Percentiles rank a stretch among this genome's conserved stretches.
phyloP scores from a whole-genome alignment of 345 rosid species.

The Tarenaya hassleriana region DNA sequence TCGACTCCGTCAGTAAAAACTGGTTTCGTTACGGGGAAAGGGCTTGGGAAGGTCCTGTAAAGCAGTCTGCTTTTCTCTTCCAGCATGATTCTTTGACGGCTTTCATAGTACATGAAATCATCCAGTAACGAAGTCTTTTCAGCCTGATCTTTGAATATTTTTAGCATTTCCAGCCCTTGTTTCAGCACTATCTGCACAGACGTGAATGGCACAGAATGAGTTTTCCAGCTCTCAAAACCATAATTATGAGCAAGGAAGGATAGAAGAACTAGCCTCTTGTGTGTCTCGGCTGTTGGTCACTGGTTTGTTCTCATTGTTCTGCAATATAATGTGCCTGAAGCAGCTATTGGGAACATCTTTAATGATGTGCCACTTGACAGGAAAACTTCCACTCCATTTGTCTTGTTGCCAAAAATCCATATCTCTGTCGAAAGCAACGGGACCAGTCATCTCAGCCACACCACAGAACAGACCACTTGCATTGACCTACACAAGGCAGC shows the following conservation, averaged over 20 bases:
- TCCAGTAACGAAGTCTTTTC: constrained; percentile 68
- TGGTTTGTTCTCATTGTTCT: constrained; percentile 91
- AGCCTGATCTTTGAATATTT: constrained; percentile 52
- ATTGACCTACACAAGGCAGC: constrained; percentile 57
- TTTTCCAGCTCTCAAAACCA: not conserved
- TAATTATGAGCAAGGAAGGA: not conserved
- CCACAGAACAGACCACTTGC: constrained; percentile 98
- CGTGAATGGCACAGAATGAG: not conserved
- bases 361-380: constrained; percentile 89
- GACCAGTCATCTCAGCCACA: constrained; percentile 90
- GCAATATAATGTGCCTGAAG: constrained; percentile 75
- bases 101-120: constrained; percentile 79
- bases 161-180: constrained; percentile 81
- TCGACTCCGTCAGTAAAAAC: constrained; percentile 33
- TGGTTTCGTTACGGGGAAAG: constrained; percentile 36
- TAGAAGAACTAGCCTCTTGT: constrained; percentile 63
- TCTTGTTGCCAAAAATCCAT: constrained; percentile 99
- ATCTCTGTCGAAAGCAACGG: constrained; percentile 68
- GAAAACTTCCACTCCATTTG: constrained; percentile 95
- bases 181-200: constrained; percentile 56
- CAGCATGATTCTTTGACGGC: constrained; percentile 70
- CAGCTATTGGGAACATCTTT: constrained; percentile 74
- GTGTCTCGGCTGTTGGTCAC: constrained; percentile 99
- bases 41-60: constrained; percentile 37
- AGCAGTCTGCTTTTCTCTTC: constrained; percentile 59